Evolutionary conservation across 2,329 filamentous ascomycete species (phyloP), one percentile per base, ranked within the genome.

Genomic region (Fusarium oxysporum): DNA sequence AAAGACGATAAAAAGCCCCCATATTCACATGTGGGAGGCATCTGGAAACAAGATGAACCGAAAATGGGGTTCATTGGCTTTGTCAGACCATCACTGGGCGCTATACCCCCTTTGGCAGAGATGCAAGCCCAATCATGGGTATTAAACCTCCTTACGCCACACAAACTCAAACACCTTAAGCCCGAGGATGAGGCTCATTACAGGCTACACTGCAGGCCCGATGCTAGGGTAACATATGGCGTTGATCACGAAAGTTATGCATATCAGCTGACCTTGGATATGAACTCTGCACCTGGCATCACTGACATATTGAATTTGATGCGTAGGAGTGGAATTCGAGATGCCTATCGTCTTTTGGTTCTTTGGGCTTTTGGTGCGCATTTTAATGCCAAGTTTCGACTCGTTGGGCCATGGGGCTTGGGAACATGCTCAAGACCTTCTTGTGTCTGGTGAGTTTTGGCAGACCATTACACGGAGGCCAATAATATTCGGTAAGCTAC

Each of bases 261-360:
- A 4, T 57, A 65, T 17, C 30, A 57, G 12, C 17, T 57, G 4
- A 41, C 23, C 19, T 21, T 30, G 3, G 25, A 65, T 6, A 55
- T 65, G 30, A 13, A 17, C 6, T 50, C 5, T 7, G 37, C 17
- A 4, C 21, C 25, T 10, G 33, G 19, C 1, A 14, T 54, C 2
- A 14, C 17, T 2, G 33, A 33, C 3, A 12, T 62, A 6, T 3
- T 37, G 6, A 21, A 30, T 2, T 9, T 9, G 0, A 13, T 12
- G 3, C 10, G 6, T 4, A 12, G 7, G n/a, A 17, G 5, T 11
- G 6, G 6, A 7, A 5, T 10, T 4, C 4, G 2, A 19, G 25
- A 0, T 1, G 6, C 2, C 11, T 6, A 35, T 3, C 17, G 32
- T 8, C 38, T 38, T 5, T 2, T 62, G 9, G 11, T 23, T 11